These are phyloP conservation scores for Prototheca wickerhamii DNA, from an alignment of 163 green algal genomes.

Conservation along the genomic window DNA sequence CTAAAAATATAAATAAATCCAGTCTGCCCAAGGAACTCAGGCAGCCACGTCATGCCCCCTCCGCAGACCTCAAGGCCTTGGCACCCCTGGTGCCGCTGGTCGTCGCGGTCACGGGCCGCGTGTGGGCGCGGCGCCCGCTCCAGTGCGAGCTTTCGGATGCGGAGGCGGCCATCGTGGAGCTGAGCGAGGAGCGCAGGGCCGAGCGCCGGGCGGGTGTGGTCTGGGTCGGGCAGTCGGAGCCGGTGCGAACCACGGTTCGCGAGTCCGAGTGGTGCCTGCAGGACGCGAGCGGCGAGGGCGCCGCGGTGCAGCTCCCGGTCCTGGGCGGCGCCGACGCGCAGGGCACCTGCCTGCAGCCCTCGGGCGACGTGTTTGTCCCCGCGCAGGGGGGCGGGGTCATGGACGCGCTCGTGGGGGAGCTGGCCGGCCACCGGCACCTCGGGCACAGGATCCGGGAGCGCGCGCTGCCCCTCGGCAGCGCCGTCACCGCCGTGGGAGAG, in stretches of 20 bases:
- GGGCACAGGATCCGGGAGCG: constrained; percentile 50
- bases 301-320: constrained; percentile 18
- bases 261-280: constrained; percentile 25
- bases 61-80: constrained; percentile 33
- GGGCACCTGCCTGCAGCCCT: constrained; percentile 17
- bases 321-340: constrained; percentile 8
- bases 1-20: neutral
- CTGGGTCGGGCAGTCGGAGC: constrained; percentile 15
- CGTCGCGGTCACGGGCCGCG: constrained; percentile 49
- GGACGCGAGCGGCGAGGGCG: constrained; percentile 3
- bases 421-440: constrained; percentile 18
- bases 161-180: constrained; percentile 18
- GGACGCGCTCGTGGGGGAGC: constrained; percentile 4
- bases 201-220: constrained; percentile 10
- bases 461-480: constrained; percentile 44
- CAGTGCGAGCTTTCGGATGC: constrained; percentile 47
- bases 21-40: neutral
- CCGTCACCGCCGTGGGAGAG: constrained; percentile 63
- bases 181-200: constrained; percentile 21
- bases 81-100: constrained; percentile 34
- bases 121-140: constrained; percentile 31
- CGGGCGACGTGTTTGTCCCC: constrained; percentile 13
- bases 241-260: constrained; percentile 14
- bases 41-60: neutral
- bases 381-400: constrained; percentile 6